Conservation (phyloP, 1,284 basidiomycete species). For the Sporisorium sorghi region DNA sequence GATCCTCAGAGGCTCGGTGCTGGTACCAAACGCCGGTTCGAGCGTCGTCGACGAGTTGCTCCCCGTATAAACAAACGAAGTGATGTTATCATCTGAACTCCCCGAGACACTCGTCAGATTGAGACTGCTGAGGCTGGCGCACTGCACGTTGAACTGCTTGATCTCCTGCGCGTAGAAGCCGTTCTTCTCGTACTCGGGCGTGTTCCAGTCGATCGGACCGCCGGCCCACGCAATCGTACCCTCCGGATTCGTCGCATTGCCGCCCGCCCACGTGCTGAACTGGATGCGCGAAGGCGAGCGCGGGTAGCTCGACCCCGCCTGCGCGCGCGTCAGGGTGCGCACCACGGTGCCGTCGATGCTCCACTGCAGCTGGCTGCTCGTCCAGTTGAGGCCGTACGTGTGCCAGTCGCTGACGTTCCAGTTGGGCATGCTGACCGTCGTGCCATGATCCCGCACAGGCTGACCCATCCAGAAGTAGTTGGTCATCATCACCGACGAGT, state of each 20-base stretch:
- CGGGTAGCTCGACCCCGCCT: constrained; percentile 51
- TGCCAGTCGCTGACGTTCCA: constrained; percentile 55
- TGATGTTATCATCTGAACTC: constrained; percentile 18
- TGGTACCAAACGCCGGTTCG: constrained; percentile 48
- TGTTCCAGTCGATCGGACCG: constrained; percentile 55
- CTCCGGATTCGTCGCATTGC: constrained; percentile 42
- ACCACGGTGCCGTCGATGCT: constrained; percentile 55
- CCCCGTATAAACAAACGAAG: constrained; percentile 64
- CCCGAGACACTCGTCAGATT: constrained; percentile 24
- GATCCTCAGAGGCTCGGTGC: constrained; percentile 22
- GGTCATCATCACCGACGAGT: constrained; percentile 37
- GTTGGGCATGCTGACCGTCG: constrained; percentile 11
- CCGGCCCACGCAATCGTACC: constrained; percentile 59
- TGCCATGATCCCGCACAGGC: constrained; percentile 16
- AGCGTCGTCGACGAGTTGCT: constrained; percentile 21
- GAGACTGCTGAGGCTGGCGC: constrained; percentile 31
- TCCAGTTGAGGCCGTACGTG: constrained; percentile 62
- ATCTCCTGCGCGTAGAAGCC: constrained; percentile 66
- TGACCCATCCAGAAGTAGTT: constrained; percentile 55
- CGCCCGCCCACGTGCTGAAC: constrained; percentile 59
- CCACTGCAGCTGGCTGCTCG: constrained; percentile 56
- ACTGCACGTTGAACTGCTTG: constrained; percentile 49
- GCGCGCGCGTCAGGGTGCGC: constrained; percentile 39
- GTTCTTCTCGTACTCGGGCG: constrained; percentile 44
- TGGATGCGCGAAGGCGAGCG: constrained; percentile 59